Evolutionary conservation across 2,329 filamentous ascomycete genomes (phyloP).

Genomic region (Xylaria sp.): DNA sequence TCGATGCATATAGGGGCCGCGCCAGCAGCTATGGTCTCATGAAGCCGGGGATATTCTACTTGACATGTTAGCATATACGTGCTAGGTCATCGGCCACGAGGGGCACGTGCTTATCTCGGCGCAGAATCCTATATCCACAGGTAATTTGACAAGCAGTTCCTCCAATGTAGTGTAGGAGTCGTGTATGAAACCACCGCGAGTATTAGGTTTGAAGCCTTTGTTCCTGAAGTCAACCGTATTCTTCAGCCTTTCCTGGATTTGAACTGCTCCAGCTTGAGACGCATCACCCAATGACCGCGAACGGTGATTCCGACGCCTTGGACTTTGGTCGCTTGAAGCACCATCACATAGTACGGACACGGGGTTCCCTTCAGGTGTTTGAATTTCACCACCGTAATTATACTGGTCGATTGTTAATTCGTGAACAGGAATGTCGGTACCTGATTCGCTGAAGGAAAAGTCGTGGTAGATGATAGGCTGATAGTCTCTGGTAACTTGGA

Average conservation of each 20-base stretch:
- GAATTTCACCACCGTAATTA: constrained; percentile 34
- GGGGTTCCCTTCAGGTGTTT: constrained; percentile 15
- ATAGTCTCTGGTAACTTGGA: constrained; percentile 45
- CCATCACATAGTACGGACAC: not conserved
- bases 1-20: constrained; percentile 42
- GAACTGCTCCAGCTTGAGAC: constrained; percentile 23
- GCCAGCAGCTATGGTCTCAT: constrained; percentile 40
- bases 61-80: not conserved
- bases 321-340: not conserved
- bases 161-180: constrained; percentile 42
- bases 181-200: constrained; percentile 41
- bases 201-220: constrained; percentile 46
- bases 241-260: constrained; percentile 38
- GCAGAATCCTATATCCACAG: constrained; percentile 41
- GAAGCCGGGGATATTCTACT: constrained; percentile 44
- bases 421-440: constrained; percentile 45
- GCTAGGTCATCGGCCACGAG: not conserved
- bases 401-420: constrained; percentile 44
- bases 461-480: constrained; percentile 47
- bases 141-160: constrained; percentile 41
- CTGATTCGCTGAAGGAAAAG: constrained; percentile 46
- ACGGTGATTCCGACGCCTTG: constrained; percentile 14
- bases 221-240: constrained; percentile 43
- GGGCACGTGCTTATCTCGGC: constrained; percentile 43
- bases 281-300: constrained; percentile 27